Base-by-base conservation (phyloP, 2,329 filamentous ascomycete species). In the Chaetoscypha palmicola region DNA sequence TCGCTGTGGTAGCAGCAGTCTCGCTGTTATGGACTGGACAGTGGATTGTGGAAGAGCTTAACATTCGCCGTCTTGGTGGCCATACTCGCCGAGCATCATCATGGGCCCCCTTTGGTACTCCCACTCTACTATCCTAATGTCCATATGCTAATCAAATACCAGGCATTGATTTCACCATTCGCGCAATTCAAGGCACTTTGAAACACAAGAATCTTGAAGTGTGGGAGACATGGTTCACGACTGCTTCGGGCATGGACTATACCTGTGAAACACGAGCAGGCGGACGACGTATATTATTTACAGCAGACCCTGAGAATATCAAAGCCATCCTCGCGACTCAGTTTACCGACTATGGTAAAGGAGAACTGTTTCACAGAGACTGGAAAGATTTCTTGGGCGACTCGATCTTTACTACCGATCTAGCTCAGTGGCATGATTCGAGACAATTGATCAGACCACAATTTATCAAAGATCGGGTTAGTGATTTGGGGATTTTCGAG, bases 311-410 rank as follows among this genome's bases (percentile, higher is more conserved):
- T 0, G 87, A 94, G 58, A 95, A 95, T 60, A 84, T 94, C 68
- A 94, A 95, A 64, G 86, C 90, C 4, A 74, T 96, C 17, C 71
- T 96, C n/a, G 86, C 89, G 0, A 84, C 83, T 1, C 87, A 95
- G 59, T 96, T 96, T 59, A 66, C 67, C 31, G 86, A 94, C 59
- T 96, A 81, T 60, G 90, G 89, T 56, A 89, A 95, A 62, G 88
- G 89, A 5, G 66, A 79, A 49, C 65, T 70, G 17, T 94, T 94
- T 66, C 82, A 90, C 56, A 55, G 64, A 7, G 82, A 89, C 40
- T 94, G 84, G 83, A 72, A 77, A 45, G 76, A 80, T 11, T 94
- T 86, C 51, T 68, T 94, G 16, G 85, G 84, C 19, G 75, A 87
- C 56, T 77, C 78, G 65, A 87, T 86, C 68, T 88, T 86, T 64